Evolutionary conservation across 768 basidiomycete genomes (phyloP).

Genomic region (Macrolepiota dolichaula): DNA sequence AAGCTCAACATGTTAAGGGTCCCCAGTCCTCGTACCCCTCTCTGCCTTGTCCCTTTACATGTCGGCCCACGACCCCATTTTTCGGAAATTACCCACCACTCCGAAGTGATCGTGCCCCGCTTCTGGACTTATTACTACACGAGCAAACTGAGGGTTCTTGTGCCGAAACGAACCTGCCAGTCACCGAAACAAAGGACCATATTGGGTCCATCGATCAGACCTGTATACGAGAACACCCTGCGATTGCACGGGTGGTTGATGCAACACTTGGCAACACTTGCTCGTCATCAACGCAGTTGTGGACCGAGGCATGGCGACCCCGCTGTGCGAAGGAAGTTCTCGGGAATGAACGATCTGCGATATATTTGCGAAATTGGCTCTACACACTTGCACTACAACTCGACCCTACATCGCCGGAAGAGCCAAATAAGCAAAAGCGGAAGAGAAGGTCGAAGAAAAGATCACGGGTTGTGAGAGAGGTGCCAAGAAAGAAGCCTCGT

Average conservation of each 20-base stretch:
- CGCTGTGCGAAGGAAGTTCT: slow-evolving; percentile 69
- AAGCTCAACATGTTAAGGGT: slow-evolving; percentile 62
- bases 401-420: slow-evolving; percentile 18
- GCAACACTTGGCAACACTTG: slow-evolving; percentile 15
- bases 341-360: slow-evolving; percentile 69
- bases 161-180: background rate
- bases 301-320: slow-evolving; percentile 78
- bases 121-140: background rate
- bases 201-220: slow-evolving; percentile 2
- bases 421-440: slow-evolving; percentile 15
- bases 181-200: background rate
- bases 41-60: slow-evolving; percentile 10
- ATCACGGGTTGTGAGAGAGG: slow-evolving; percentile 54
- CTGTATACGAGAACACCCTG: slow-evolving; percentile 37
- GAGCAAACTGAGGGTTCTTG: background rate
- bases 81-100: background rate
- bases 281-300: slow-evolving; percentile 42
- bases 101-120: background rate
- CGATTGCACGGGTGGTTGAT: slow-evolving; percentile 38
- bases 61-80: slow-evolving; percentile 6
- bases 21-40: slow-evolving; percentile 39
- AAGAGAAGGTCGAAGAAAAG: slow-evolving; percentile 42
- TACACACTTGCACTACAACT: slow-evolving; percentile 62
- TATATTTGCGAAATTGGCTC: slow-evolving; percentile 79
- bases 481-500: slow-evolving; percentile 52